Percentiles rank a stretch among this genome's conserved stretches.
Evolutionary conservation across 257 asterid genomes (phyloP).

Genomic region (Salvia rosmarinus): DNA sequence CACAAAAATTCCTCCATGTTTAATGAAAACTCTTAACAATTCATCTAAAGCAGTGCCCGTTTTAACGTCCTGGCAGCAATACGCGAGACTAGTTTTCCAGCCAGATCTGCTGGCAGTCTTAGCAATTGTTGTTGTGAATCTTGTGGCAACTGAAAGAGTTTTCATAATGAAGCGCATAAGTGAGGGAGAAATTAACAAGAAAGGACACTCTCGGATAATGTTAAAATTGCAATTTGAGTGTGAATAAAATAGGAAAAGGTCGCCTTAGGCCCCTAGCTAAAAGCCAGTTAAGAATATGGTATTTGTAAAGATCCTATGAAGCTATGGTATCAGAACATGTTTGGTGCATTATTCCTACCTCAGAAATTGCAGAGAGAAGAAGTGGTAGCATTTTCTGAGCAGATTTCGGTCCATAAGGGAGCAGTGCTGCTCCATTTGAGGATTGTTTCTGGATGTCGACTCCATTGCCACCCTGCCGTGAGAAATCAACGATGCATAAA

Average conservation of each 20-base stretch:
- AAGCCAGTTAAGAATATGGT: background rate
- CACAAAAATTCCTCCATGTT: background rate
- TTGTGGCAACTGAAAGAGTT: slow-evolving; percentile 72
- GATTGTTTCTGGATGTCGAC: slow-evolving; percentile 36
- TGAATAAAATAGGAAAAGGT: background rate
- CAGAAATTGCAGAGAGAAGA: slow-evolving; percentile 67
- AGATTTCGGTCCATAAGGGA: slow-evolving; percentile 53
- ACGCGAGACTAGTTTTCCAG: slow-evolving; percentile 70
- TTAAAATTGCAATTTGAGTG: background rate
- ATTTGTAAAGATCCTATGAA: too few relatives aligned
- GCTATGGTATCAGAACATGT: too few relatives aligned
- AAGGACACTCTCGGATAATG: background rate
- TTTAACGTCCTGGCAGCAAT: slow-evolving; percentile 74
- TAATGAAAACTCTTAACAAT: background rate
- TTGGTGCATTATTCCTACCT: slow-evolving; percentile 53
- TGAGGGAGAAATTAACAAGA: background rate
- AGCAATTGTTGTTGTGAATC: slow-evolving; percentile 65
- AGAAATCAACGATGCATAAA: slow-evolving; percentile 30
- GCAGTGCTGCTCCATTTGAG: slow-evolving; percentile 45
- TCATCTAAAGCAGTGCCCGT: slow-evolving; percentile 56
- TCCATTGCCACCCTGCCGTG: slow-evolving; percentile 50
- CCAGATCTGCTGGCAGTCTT: slow-evolving; percentile 69
- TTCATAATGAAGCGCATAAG: background rate
- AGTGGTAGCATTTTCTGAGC: slow-evolving; percentile 64
- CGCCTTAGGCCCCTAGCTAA: background rate